These are phyloP conservation scores for Capronia americana DNA, from an alignment of 2,329 filamentous ascomycete genomes.

Conservation along the genomic window DNA sequence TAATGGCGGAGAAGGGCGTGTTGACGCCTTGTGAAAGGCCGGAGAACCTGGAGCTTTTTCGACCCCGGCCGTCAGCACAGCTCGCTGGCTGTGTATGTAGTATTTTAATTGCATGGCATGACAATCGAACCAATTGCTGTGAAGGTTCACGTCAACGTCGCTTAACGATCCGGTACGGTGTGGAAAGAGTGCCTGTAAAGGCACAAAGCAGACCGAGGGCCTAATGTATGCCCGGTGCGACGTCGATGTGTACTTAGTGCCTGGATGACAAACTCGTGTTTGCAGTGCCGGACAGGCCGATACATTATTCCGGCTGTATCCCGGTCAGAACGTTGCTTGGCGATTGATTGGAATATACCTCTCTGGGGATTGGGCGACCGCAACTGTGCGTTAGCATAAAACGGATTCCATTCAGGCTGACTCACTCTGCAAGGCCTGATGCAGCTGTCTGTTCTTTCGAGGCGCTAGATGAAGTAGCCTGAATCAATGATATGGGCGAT, in stretches of 20 bases:
- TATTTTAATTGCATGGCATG: not conserved
- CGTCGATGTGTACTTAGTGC: not conserved
- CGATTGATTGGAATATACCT: not conserved
- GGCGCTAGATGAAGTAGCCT: not conserved
- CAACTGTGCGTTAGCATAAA: not conserved
- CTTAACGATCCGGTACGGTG: not conserved
- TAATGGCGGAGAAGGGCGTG: not conserved
- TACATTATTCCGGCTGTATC: slow-evolving; percentile 3
- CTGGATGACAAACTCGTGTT: slow-evolving; percentile 1
- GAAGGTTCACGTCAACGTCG: not conserved
- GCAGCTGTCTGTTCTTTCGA: not conserved
- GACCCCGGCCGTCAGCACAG: not conserved
- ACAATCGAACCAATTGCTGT: not conserved
- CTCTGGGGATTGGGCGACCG: not conserved
- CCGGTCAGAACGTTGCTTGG: slow-evolving; percentile 15
- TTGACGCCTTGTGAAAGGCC: not conserved
- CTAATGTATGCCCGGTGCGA: not conserved
- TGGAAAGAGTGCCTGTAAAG: slow-evolving; percentile 1
- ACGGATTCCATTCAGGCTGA: not conserved
- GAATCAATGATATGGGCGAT: no score
- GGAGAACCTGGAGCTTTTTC: not conserved
- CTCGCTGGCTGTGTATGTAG: not conserved
- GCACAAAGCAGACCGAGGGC: not conserved
- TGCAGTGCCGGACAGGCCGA: no score
- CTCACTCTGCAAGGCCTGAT: not conserved